These are phyloP conservation scores for Gnaphalium uliginosum DNA, from an alignment of 129 eudicot species.

Conservation along the genomic window DNA sequence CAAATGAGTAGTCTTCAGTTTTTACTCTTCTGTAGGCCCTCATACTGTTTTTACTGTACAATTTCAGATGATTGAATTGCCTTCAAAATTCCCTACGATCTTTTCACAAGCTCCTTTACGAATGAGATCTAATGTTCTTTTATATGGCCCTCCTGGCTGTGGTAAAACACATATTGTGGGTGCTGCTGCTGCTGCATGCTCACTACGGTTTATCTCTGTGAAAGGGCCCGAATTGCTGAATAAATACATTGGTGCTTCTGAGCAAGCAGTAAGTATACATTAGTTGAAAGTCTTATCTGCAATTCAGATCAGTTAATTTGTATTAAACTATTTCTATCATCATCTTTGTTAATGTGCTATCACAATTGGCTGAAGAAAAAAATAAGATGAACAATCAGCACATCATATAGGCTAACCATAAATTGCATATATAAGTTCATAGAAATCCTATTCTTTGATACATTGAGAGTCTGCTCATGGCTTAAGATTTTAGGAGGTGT, in stretches of 20 bases:
- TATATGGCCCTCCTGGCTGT: slow-evolving; percentile 99
- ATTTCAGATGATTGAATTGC: slow-evolving; percentile 88
- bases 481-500: background rate
- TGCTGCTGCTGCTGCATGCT: slow-evolving; percentile 98
- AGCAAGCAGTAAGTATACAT: slow-evolving; percentile 89
- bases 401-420: background rate
- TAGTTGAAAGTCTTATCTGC: slow-evolving; percentile 2
- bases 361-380: background rate
- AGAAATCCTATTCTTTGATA: background rate
- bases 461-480: background rate
- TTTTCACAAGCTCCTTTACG: slow-evolving; percentile 88
- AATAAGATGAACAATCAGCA: background rate
- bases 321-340: background rate
- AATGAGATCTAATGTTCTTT: slow-evolving; percentile 87
- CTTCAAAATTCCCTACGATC: slow-evolving; percentile 81
- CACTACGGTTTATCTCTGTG: slow-evolving; percentile 86
- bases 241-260: slow-evolving; percentile 98
- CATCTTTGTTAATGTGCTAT: slow-evolving; percentile 1
- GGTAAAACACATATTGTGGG: slow-evolving; percentile 99
- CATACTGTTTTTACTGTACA: slow-evolving; percentile 3
- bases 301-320: slow-evolving; percentile 1
- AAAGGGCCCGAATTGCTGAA: slow-evolving; percentile 97
- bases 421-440: background rate
- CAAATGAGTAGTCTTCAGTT: background rate
- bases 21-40: background rate